Base-by-base conservation (phyloP, 495 filamentous ascomycete species). In the Daldinia bambusicola region DNA sequence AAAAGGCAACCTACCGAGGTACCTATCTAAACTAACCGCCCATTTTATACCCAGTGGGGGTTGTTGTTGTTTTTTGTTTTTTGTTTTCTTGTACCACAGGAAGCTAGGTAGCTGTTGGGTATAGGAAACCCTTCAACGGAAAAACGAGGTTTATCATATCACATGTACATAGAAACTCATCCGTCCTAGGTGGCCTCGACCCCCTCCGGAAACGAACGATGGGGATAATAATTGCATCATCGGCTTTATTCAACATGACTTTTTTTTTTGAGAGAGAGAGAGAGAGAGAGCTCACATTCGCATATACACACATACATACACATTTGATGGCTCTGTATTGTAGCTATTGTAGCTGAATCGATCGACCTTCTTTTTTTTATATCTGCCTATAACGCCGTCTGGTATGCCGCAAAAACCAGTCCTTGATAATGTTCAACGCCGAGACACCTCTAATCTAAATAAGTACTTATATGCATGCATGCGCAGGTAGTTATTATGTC, bases 181-280 rank as follows among this genome's bases (percentile, higher is more conserved):
- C 48, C 57, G 31, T 62, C 10, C 67, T 12, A 63, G 60, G 55
- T 43, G 63, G 61, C 56, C 58, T 74, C 62, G 60, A 67, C 26
- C 30, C 14, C 53, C 36, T n/a, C 63, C 26, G 26, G 30, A 53
- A 32, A 43, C 4, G 8, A 52, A 26, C 1, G 26, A 53, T 22
- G 57, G 36, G 63, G 63, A 40, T 71, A 63, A 63, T 74, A 70
- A 74, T 74, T 69, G 62, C 43, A 74, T 67, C 43, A 74, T 67
- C 61, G 67, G 55, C 38, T 53, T 51, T 63, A 67, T 70, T 70
- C 71, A 69, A 63, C 67, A 70, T 63, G 58, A 67, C 38, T 63
- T 56, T 62, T 59, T 13, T n/a, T n/a, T n/a, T n/a, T n/a, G n/a
- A n/a, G n/a, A n/a, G n/a, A n/a, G n/a, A n/a, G n/a, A n/a, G n/a